Evolutionary conservation across 2,329 filamentous ascomycete species (phyloP).

Genomic region (Ceratocystis harringtonii): DNA sequence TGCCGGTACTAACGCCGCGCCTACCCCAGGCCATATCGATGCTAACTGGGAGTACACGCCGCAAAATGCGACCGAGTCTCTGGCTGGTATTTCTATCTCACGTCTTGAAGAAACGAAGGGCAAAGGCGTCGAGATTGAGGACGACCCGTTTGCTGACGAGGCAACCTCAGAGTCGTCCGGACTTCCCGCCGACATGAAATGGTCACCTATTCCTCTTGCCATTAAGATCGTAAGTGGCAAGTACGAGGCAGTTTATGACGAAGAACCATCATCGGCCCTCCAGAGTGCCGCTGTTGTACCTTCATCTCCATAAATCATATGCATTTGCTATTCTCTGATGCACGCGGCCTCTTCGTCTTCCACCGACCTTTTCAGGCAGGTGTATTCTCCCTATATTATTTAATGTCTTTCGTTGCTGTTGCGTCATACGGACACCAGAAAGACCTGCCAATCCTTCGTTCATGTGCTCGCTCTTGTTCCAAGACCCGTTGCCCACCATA

Average conservation of each 20-base stretch:
- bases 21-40: constrained; percentile 63
- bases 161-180: constrained; percentile 18
- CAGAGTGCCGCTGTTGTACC: constrained; percentile 10
- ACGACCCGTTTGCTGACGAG: constrained; percentile 54
- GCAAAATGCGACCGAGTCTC: constrained; percentile 21
- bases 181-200: constrained; percentile 28
- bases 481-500: neutral
- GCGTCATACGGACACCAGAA: too few species aligned
- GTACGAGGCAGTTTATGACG: constrained; percentile 41
- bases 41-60: constrained; percentile 56
- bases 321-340: neutral
- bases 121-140: constrained; percentile 31
- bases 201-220: constrained; percentile 51
- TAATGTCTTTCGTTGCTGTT: neutral
- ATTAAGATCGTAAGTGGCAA: constrained; percentile 60
- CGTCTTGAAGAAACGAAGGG: constrained; percentile 38
- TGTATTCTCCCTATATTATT: neutral
- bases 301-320: neutral
- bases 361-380: neutral
- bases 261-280: constrained; percentile 21
- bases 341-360: neutral
- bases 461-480: neutral
- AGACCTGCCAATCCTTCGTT: neutral
- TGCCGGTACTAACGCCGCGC: constrained; percentile 52
- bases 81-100: constrained; percentile 47